Evolutionary conservation across 805 yeast genomes (phyloP), one percentile per base, ranked within the genome.

Genomic region (Saturnispora bothae): DNA sequence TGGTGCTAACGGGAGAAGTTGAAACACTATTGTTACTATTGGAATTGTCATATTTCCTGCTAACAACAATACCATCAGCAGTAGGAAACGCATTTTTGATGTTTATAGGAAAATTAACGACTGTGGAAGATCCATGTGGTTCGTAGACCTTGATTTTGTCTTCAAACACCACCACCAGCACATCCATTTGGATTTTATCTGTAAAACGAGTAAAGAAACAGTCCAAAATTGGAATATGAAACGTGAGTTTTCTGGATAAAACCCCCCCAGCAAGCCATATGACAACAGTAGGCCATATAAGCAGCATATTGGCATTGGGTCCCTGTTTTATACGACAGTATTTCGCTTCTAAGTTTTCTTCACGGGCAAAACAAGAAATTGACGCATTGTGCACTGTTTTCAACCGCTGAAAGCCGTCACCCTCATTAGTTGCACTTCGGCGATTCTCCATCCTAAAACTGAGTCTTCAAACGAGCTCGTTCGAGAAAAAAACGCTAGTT

Each of bases 61-160:
- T 50, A 17, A 57, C 43, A 0, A 86, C 59, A 3, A 84, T 51
- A 0, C 96, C 96, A 29, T 71, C 66, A 18, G 73, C 75, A 49
- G 76, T 80, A 9, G 80, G 69, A 43, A 79, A 69, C 2, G 80
- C 88, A 20, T 64, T 64, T 27, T 62, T 65, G 19, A 83, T 67
- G 5, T 62, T 60, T 45, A 85, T 83, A 0, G 96, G 94, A 44
- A 86, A 72, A 46, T 75, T 76, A 9, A 78, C 69, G 1, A 71
- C 65, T 41, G 72, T 72, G 1, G 71, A 64, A 21, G 71, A 65
- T 2, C 92, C 92, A 42, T 71, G 70, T 4, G 59, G 57, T 40
- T 71, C 70, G 52, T 79, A 83, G 1, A 83, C 66, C 42, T 78
- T 65, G 0, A 82, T 82, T 5, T 73, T 64, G 39, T 76, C 80